Conservation (phyloP, 148 eudicot species). For the Rhododendron molle region DNA sequence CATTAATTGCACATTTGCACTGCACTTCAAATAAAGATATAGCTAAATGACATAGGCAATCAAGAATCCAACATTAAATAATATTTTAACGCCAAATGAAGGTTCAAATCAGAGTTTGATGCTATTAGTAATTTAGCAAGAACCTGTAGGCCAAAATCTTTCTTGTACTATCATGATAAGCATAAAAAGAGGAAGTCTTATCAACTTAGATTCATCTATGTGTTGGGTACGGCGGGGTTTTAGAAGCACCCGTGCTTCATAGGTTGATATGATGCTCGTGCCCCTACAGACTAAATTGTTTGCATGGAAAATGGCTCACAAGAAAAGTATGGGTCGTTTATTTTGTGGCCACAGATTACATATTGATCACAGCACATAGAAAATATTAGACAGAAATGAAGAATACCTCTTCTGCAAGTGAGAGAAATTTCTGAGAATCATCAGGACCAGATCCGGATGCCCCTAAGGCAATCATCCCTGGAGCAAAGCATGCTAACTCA, state of each 20-base stretch:
- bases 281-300: neutral
- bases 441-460: conserved; percentile 73
- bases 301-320: neutral
- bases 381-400: neutral
- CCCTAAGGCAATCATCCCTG: conserved; percentile 97
- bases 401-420: conserved; percentile 91
- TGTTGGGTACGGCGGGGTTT: neutral
- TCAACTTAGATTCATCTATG: neutral
- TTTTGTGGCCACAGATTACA: neutral
- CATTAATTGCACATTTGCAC: neutral
- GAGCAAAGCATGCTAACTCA: conserved; percentile 98
- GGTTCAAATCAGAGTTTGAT: neutral
- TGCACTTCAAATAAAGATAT: neutral
- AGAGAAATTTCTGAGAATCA: conserved; percentile 59
- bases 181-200: neutral
- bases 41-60: neutral
- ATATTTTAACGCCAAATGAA: neutral
- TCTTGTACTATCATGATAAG: neutral
- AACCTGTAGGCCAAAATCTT: neutral
- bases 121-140: neutral
- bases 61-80: neutral
- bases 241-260: neutral
- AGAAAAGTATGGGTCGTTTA: neutral
- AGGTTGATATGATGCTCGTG: neutral
- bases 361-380: neutral